These are phyloP conservation scores for Rhodotorula diobovata DNA, from an alignment of 768 basidiomycete species.

Conservation along the genomic window DNA sequence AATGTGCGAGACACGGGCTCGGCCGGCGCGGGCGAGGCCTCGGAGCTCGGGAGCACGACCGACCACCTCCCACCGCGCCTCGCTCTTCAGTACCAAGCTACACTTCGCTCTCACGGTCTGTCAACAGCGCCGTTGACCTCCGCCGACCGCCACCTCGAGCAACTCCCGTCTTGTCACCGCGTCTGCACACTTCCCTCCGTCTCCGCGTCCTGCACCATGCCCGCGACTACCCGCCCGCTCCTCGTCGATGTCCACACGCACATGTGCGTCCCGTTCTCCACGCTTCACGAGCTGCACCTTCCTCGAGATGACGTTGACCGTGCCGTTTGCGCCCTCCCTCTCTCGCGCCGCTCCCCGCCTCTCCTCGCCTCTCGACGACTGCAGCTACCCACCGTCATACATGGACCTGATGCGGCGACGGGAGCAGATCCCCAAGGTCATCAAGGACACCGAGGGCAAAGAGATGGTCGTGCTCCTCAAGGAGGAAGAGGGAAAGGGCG, in stretches of 20 bases:
- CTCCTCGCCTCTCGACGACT: no score
- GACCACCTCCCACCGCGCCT: no score
- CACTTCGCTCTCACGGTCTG: no score
- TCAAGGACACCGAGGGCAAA: constrained; percentile 58
- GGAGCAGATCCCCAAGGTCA: constrained; percentile 52
- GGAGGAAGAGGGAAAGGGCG: constrained; percentile 61
- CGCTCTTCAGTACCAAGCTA: no score
- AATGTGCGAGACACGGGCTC: no score
- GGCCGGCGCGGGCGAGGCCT: no score
- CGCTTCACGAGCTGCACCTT: neutral
- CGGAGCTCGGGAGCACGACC: no score
- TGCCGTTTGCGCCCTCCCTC: neutral
- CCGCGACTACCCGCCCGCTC: constrained; percentile 58
- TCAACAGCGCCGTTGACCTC: no score
- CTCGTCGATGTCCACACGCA: constrained; percentile 82
- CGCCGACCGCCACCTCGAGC: no score
- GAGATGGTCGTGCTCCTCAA: constrained; percentile 62
- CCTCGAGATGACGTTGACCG: no score
- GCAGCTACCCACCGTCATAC: constrained; percentile 57
- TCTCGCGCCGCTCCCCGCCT: neutral
- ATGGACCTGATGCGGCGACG: constrained; percentile 61
- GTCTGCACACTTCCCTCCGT: constrained; percentile 48
- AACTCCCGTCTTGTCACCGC: neutral
- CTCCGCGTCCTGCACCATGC: constrained; percentile 20
- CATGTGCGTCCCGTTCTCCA: constrained; percentile 58